Base-by-base conservation (phyloP, 805 yeast genomes). In the Saccharomycopsis sp. region DNA sequence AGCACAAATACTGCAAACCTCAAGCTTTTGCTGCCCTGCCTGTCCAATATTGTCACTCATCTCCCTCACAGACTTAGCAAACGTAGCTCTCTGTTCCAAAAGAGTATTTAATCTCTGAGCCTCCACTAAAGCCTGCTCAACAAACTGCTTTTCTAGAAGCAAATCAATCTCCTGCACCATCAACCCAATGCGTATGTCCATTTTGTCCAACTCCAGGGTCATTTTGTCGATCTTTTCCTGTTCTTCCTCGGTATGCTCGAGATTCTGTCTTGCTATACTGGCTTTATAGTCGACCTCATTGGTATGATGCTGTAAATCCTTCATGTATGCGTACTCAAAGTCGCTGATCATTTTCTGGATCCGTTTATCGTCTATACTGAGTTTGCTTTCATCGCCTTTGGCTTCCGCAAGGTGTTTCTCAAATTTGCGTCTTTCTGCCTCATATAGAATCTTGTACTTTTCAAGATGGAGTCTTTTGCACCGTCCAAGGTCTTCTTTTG, bases 1-100 rank as follows among this genome's bases (percentile, higher is more conserved):
- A 0, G 96, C 97, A 71, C 98, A 91, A 1, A 82, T 83, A 62
- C 82, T 87, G 71, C 98, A 91, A 0, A 89, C 96, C 69, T 91
- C 97, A 51, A 91, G 75, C 68, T 89, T 89, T 66, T 91, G 97
- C 66, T 88, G 96, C 0, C 94, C 89, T 12, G 91, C 80, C 64
- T 89, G 92, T 1, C 95, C 94, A 5, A 86, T 77, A 65, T 82
- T 84, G 58, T 89, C 96, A 14, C 84, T 79, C 4, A 87, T 71
- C 24, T 74, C 77, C 48, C 86, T 72, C 2, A 87, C 83, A 53
- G 77, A 79, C 55, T 79, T 80, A 1, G 85, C 81, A 16, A 83
- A 71, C 18, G 68, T 67, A 29, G 77, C 80, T 63, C 91, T 73
- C 62, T 80, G 78, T 44, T 72, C 73, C 48, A 71, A 76, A 58